Percentiles rank a stretch among this genome's conserved stretches.
phyloP scores from a whole-genome alignment of 805 yeast species.

The Myxozyma neotropica region DNA sequence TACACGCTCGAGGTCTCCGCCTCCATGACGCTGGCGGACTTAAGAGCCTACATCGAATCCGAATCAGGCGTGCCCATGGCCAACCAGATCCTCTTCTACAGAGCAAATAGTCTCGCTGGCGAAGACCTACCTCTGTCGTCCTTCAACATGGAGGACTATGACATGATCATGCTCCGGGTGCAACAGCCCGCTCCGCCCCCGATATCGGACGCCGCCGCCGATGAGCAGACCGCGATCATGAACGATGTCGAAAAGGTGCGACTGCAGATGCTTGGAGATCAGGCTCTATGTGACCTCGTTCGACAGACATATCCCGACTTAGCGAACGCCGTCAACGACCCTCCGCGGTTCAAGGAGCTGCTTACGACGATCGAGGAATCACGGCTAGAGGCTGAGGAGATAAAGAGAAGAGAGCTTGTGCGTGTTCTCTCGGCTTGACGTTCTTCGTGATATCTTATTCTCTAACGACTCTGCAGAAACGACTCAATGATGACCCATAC shows the following conservation, averaged over 20 bases:
- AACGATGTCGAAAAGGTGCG: constrained; percentile 42
- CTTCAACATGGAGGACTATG: constrained; percentile 58
- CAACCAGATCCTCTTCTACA: constrained; percentile 53
- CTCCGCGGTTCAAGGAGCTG: constrained; percentile 50
- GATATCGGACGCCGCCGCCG: background rate
- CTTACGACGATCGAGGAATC: constrained; percentile 40
- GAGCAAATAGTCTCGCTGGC: constrained; percentile 49
- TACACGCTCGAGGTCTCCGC: constrained; percentile 63
- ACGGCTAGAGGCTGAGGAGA: constrained; percentile 41
- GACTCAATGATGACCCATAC: constrained; percentile 66
- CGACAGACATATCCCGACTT: constrained; percentile 53
- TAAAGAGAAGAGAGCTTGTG: constrained; percentile 48
- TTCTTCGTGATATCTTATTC: no score
- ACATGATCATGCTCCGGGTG: constrained; percentile 50
- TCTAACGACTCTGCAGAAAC: constrained; percentile 38
- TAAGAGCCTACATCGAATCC: constrained; percentile 70
- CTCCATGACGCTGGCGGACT: constrained; percentile 65
- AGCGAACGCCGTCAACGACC: constrained; percentile 51
- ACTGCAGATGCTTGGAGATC: constrained; percentile 42
- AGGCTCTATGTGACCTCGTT: constrained; percentile 42
- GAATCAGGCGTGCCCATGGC: constrained; percentile 59
- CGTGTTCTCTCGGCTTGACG: background rate
- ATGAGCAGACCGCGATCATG: constrained; percentile 17
- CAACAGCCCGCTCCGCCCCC: constrained; percentile 6
- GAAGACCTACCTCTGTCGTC: constrained; percentile 49